Evolutionary conservation across 2,329 filamentous ascomycete genomes (phyloP).

Genomic region (Ophiostoma angusticollis): DNA sequence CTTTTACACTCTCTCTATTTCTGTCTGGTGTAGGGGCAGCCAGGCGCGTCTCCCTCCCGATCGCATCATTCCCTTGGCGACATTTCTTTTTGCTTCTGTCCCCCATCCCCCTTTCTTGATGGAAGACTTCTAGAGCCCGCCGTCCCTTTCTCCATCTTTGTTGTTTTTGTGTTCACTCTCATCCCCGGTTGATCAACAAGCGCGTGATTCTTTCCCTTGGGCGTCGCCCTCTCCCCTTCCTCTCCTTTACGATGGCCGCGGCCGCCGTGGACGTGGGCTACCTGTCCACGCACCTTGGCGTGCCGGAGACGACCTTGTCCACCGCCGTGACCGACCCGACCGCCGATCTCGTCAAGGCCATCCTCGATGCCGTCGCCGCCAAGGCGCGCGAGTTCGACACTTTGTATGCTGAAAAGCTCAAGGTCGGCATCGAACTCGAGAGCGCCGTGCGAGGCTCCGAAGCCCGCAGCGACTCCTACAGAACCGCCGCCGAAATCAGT

Average conservation of each 20-base stretch:
- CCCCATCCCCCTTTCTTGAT: slow-evolving; percentile 5
- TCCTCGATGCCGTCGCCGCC: slow-evolving; percentile 60
- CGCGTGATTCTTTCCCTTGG: background rate
- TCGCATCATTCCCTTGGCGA: background rate
- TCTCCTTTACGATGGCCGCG: slow-evolving; percentile 39
- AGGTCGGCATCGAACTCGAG: slow-evolving; percentile 84
- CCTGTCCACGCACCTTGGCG: slow-evolving; percentile 56
- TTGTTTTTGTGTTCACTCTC: background rate
- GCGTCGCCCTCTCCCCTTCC: background rate
- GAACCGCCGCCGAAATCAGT: slow-evolving; percentile 68
- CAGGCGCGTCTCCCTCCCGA: background rate
- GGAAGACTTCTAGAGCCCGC: slow-evolving; percentile 3
- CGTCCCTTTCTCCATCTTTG: background rate
- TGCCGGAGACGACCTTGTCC: slow-evolving; percentile 51
- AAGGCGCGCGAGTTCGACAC: slow-evolving; percentile 77
- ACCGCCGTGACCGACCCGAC: slow-evolving; percentile 57
- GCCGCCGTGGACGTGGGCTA: slow-evolving; percentile 56
- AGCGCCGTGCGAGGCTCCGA: slow-evolving; percentile 76
- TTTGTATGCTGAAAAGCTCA: slow-evolving; percentile 75
- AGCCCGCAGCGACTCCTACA: slow-evolving; percentile 68
- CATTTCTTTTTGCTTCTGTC: background rate
- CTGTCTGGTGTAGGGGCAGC: too few relatives aligned
- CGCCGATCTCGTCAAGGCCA: slow-evolving; percentile 58
- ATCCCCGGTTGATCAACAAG: background rate
- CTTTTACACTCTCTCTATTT: too few relatives aligned